Conservation (phyloP, 2,329 filamentous ascomycete species). For the Hysterium pulicare region DNA sequence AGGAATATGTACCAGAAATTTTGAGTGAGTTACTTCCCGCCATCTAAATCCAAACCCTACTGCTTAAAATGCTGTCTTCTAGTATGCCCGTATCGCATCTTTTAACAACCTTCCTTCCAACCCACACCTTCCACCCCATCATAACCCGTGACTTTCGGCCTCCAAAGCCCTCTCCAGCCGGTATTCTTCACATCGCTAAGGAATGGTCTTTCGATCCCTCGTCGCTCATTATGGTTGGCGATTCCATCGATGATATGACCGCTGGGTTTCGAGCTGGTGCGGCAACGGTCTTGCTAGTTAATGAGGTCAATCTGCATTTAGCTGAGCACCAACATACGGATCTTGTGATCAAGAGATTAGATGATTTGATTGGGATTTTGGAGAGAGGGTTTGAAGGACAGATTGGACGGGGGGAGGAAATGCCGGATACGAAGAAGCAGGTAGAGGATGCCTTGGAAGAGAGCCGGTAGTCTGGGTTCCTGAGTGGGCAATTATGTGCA, state of each 20-base stretch:
- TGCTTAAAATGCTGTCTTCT: background rate
- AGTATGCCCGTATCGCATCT: conserved; percentile 68
- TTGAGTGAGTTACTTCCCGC: conserved; percentile 54
- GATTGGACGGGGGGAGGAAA: conserved; percentile 23
- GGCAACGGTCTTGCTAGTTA: conserved; percentile 82
- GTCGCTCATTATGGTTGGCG: conserved; percentile 53
- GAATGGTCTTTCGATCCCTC: conserved; percentile 60
- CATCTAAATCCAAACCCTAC: conserved; percentile 4
- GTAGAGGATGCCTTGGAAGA: conserved; percentile 17
- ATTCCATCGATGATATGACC: conserved; percentile 87
- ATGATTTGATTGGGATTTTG: conserved; percentile 72
- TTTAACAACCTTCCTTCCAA: conserved; percentile 68
- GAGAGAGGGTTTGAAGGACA: conserved; percentile 69
- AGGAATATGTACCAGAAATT: conserved; percentile 92
- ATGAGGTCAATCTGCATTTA: conserved; percentile 73
- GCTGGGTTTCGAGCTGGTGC: conserved; percentile 80
- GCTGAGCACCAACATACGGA: conserved; percentile 73
- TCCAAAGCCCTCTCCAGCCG: conserved; percentile 84
- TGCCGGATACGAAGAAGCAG: conserved; percentile 21
- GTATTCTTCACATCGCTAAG: conserved; percentile 79
- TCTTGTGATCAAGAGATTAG: conserved; percentile 63
- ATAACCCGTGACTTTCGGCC: conserved; percentile 79
- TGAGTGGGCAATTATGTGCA: background rate
- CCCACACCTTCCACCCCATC: conserved; percentile 69
- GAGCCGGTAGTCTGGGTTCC: background rate